Evolutionary conservation across 768 basidiomycete species (phyloP), one percentile per base, ranked within the genome.

Genomic region (Phaffia tasmanica): DNA sequence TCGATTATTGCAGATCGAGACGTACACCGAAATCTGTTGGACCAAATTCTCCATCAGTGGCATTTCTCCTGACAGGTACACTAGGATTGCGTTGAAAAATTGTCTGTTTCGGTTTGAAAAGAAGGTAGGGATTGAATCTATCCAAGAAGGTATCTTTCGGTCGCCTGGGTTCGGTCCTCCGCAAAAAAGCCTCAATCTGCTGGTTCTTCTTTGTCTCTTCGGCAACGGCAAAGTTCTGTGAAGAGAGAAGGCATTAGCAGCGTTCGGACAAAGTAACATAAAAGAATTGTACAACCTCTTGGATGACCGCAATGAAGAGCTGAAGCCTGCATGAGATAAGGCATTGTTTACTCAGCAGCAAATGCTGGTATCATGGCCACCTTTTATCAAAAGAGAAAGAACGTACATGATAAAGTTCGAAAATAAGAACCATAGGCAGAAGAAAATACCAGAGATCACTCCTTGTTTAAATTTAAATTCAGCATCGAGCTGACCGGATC

Each of bases 281-380:
- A 11, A 42, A 42, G 35, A 54, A 70, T 48, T 25, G 23, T 42
- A 70, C n/a, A 30, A 76, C 76, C 72, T 93, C 91, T 72, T 92
- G 89, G 80, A 95, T 91, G 55, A 94, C 91, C 46, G 94, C 94
- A 72, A 98, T 89, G 79, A 97, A 95, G 85, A 97, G 87, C 74
- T 94, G 91, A 58, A 94, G 75, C 11, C 92, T 93, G 60, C 15
- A 16, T 18, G 67, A 51, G 9, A 9, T 9, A 42, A 56, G 55
- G 46, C n/a, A 42, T 42, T 42, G 35, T 42, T 42, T 4, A 23
- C 25, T 11, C 30, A 56, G 42, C 27, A 23, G 19, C 35, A 11
- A 11, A 5, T 16, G 53, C 15, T 9, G 32, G 42, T 48, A 65
- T 42, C 50, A 58, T 50, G 56, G 32, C 18, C 16, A 46, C 35